These are phyloP conservation scores for Solanum verrucosum DNA, from an alignment of 257 asterid species.

Conservation along the genomic window DNA sequence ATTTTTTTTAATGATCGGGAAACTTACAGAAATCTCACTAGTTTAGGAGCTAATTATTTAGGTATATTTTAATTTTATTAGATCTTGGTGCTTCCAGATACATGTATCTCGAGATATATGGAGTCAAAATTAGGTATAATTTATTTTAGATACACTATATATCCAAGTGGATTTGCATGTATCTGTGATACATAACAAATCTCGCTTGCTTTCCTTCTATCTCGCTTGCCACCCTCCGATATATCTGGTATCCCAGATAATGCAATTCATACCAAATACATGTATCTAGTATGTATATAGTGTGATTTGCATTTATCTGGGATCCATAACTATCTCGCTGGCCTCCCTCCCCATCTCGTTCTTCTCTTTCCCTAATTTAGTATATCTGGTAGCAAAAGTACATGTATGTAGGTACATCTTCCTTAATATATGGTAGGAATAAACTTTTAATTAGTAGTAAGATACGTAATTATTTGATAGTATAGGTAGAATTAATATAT, in stretches of 20 bases:
- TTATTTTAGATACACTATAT: too few species aligned
- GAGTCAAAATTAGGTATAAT: not conserved
- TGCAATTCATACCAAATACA: not conserved
- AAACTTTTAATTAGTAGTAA: not conserved
- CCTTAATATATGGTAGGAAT: not conserved
- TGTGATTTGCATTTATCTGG: not conserved
- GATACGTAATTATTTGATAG: too few species aligned
- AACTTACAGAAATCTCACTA: too few species aligned
- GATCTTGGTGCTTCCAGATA: accelerated
- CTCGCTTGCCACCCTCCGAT: not conserved
- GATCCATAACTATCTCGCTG: not conserved
- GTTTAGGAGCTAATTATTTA: too few species aligned
- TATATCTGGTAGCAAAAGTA: not conserved
- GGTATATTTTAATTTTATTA: too few species aligned
- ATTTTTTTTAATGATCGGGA: not conserved
- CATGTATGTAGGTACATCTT: not conserved
- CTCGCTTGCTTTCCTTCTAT: not conserved
- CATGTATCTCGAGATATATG: too few species aligned
- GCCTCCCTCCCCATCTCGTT: not conserved
- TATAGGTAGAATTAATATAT: too few species aligned
- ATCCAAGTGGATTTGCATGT: too few species aligned
- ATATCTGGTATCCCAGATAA: not conserved
- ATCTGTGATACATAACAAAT: too few species aligned
- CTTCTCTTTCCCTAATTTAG: not conserved
- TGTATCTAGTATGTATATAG: not conserved